phyloP scores from a whole-genome alignment of 306 rosid genomes.

The Senna tora region DNA sequence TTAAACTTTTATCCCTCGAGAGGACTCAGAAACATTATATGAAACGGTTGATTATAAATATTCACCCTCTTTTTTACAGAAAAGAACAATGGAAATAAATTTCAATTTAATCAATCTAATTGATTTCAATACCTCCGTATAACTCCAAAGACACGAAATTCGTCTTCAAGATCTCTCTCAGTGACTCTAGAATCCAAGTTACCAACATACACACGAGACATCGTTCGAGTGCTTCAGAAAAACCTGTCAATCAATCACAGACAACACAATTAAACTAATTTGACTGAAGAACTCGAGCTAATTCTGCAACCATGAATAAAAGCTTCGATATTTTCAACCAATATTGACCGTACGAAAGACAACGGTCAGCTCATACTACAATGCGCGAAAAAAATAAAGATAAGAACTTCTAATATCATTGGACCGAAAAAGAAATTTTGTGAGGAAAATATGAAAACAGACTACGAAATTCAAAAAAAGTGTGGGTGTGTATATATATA shows the following conservation, averaged over 20 bases:
- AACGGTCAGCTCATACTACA: background rate
- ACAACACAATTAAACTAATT: background rate
- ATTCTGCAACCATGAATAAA: too few species aligned
- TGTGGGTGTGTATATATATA: too few species aligned
- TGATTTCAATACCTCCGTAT: constrained; percentile 68
- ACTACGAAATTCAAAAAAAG: background rate
- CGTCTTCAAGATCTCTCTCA: constrained; percentile 94
- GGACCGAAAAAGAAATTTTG: background rate
- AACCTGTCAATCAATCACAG: constrained; percentile 41
- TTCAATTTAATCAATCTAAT: background rate
- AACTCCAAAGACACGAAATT: constrained; percentile 87
- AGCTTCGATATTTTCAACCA: too few species aligned
- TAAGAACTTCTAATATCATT: background rate
- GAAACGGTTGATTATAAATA: background rate
- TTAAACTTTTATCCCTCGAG: too few species aligned
- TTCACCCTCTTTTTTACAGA: background rate
- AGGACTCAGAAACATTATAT: background rate
- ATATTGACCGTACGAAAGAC: background rate
- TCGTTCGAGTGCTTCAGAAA: constrained; percentile 32
- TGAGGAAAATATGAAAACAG: background rate
- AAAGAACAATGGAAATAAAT: background rate
- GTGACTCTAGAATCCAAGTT: constrained; percentile 84
- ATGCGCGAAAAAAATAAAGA: background rate
- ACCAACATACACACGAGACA: constrained; percentile 98
- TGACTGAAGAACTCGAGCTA: background rate